These are phyloP conservation scores for Singerocomus inundabilis DNA, from an alignment of 1,284 basidiomycete genomes.

Conservation along the genomic window DNA sequence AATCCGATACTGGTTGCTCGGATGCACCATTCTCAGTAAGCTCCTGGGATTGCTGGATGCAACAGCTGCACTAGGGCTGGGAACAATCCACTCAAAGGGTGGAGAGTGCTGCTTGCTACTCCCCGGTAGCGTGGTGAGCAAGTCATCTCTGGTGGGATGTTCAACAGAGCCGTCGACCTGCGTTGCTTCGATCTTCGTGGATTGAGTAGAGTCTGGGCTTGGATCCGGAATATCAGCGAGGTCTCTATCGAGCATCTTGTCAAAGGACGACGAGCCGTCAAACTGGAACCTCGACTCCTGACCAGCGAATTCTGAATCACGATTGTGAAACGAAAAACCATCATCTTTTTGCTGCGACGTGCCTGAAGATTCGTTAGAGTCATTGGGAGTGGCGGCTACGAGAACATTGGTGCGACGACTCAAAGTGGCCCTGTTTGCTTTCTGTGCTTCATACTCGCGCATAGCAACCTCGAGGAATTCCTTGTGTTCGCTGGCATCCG, in stretches of 20 bases:
- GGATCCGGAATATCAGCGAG: conserved; percentile 23
- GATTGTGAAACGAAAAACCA: conserved; percentile 12
- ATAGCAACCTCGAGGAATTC: conserved; percentile 25
- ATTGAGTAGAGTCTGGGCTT: conserved; percentile 31
- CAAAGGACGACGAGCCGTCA: conserved; percentile 31
- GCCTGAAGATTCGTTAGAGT: conserved; percentile 28
- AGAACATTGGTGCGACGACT: conserved; percentile 34
- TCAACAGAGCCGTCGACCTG: conserved; percentile 2
- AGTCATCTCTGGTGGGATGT: background rate
- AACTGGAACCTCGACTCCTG: conserved; percentile 27
- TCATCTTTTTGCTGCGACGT: conserved; percentile 13
- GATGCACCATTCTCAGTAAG: conserved; percentile 33
- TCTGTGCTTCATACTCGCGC: conserved; percentile 28
- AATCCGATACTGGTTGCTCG: conserved; percentile 31
- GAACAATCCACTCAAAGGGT: conserved; percentile 30
- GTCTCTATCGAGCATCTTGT: conserved; percentile 32
- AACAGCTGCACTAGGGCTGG: conserved; percentile 15
- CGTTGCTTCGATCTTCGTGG: conserved; percentile 1
- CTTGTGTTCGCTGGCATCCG: conserved; percentile 27
- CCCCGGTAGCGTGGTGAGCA: conserved; percentile 1
- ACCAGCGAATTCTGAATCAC: conserved; percentile 3
- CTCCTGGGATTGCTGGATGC: conserved; percentile 32
- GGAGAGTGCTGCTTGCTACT: conserved; percentile 9
- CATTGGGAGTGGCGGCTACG: conserved; percentile 48
- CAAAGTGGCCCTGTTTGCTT: conserved; percentile 11